Conservation (phyloP, 257 asterid genomes). For the Forsythia viridissima region DNA sequence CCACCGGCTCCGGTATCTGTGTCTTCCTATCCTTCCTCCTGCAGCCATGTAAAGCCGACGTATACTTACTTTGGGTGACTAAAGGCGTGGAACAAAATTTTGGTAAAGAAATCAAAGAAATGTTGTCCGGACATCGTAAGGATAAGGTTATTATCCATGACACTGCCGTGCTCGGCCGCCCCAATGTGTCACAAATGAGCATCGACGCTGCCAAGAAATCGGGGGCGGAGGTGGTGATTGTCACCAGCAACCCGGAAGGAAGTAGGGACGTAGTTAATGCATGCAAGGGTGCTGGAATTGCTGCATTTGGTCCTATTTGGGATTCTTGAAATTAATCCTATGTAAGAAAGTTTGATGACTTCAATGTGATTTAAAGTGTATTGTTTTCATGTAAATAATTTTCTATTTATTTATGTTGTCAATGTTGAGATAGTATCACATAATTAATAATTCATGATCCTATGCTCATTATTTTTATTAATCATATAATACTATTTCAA, state of each 20-base stretch:
- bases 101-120: conserved; percentile 51
- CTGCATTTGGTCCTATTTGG: conserved; percentile 50
- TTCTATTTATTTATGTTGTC: too few relatives aligned
- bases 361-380: too few relatives aligned
- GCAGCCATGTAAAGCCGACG: conserved; percentile 58
- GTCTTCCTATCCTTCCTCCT: conserved; percentile 64
- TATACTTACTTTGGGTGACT: conserved; percentile 68
- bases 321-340: conserved; percentile 25
- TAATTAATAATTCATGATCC: too few relatives aligned
- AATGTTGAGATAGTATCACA: too few relatives aligned
- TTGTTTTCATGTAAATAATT: too few relatives aligned
- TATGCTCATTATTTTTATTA: too few relatives aligned
- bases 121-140: conserved; percentile 33
- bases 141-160: conserved; percentile 43
- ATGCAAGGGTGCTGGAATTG: conserved; percentile 39
- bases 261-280: conserved; percentile 44
- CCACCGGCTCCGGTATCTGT: conserved; percentile 74
- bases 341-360: neutral
- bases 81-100: conserved; percentile 65
- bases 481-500: too few relatives aligned
- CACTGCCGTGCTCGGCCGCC: conserved; percentile 38
- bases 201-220: conserved; percentile 35
- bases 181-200: conserved; percentile 33
- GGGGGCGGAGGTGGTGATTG: conserved; percentile 41
- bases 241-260: conserved; percentile 46